Base-by-base conservation (phyloP, 805 yeast species). In the Lipomyces sp. region DNA sequence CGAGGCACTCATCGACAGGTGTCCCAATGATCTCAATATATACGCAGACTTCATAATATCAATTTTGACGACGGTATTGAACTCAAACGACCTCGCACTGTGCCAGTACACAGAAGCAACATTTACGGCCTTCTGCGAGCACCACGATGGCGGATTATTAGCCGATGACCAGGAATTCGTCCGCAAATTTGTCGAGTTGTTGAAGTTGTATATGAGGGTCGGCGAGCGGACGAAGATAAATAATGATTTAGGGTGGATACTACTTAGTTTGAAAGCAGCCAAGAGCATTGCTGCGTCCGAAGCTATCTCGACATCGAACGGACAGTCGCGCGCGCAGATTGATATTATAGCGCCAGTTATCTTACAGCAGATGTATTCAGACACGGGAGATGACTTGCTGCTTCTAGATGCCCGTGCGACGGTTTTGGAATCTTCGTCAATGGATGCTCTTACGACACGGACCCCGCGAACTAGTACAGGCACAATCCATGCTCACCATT, bases 21-120 rank as follows among this genome's bases (percentile, higher is more conserved):
- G 98, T 76, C 81, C 86, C 51, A 96, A 90, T 66, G 94, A 95
- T 76, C 80, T 95, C 75, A 92, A 90, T 69, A 88, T 92, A 39
- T 88, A 92, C 79, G 93, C 97, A 0, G 82, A 80, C 32, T 85
- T 87, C 72, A 87, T 90, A 18, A 82, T 90, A 59, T 79, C 81
- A 29, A 87, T 93, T 33, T 80, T 93, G 74, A 76, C 75, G 33
- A 75, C 80, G 8, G 83, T 88, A 15, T 72, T 89, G 55, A 71
- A 78, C 15, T 81, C 87, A 32, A 82, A 82, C 29, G 98, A 93
- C 73, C 77, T 87, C 54, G 79, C 86, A 0, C 80, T 91, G 2
- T 81, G 87, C 60, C 88, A 87, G 73, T 78, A 81, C 51, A 80
- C 85, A 3, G 79, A 83, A 48, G 59, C 57, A 24, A 55, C 69